phyloP scores from a whole-genome alignment of 208 protist species.

The Leptomonas seymouri region DNA sequence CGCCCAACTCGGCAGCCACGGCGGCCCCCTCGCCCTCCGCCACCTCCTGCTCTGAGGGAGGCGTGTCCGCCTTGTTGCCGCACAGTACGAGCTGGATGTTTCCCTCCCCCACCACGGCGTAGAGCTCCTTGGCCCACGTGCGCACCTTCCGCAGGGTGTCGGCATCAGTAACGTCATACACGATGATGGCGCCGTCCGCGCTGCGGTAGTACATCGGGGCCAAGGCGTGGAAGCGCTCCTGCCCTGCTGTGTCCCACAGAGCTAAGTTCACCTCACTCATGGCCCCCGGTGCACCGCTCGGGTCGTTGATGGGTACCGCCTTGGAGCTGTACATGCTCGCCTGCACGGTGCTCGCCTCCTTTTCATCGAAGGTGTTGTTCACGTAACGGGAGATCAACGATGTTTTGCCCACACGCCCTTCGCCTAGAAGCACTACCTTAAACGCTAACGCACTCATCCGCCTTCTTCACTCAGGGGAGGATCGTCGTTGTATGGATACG shows the following conservation, averaged over 20 bases:
- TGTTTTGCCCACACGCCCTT: conserved; percentile 89
- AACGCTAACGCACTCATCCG: conserved; percentile 33
- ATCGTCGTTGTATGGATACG: too few relatives aligned
- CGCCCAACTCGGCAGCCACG: conserved; percentile 62
- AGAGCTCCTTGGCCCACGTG: conserved; percentile 96
- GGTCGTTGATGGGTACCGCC: conserved; percentile 51
- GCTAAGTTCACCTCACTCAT: conserved; percentile 92
- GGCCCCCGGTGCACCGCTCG: conserved; percentile 12
- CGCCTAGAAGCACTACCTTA: conserved; percentile 84
- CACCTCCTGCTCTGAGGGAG: conserved; percentile 75
- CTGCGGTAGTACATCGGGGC: conserved; percentile 90
- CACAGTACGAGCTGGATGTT: conserved; percentile 91
- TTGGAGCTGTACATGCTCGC: conserved; percentile 68
- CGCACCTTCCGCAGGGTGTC: conserved; percentile 93
- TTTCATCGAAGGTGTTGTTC: conserved; percentile 65
- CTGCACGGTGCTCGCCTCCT: conserved; percentile 70
- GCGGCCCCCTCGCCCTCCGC: conserved; percentile 55
- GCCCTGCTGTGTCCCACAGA: conserved; percentile 95
- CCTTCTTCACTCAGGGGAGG: not conserved
- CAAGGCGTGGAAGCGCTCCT: conserved; percentile 96
- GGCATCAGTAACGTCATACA: conserved; percentile 96
- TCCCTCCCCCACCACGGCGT: conserved; percentile 87
- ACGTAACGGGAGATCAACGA: conserved; percentile 77
- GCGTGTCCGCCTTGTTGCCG: conserved; percentile 94
- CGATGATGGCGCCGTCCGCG: conserved; percentile 88